Percentiles rank a stretch among this genome's conserved stretches.
Evolutionary conservation across 225 moss, liverwort and hornwort genomes (phyloP).

Genomic region (Takakia lepidozioides): DNA sequence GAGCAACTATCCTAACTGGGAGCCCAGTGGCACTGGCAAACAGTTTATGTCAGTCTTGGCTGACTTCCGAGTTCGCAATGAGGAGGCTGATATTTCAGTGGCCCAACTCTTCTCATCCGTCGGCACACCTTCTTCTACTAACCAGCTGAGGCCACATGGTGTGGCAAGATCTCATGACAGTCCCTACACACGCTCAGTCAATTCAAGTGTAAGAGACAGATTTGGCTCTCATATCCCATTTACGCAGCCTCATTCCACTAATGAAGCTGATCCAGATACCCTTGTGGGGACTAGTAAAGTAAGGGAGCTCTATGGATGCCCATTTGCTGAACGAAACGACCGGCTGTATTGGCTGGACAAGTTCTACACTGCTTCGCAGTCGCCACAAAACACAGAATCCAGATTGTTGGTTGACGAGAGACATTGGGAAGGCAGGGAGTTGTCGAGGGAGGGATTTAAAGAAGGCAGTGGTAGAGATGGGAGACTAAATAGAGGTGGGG

Average conservation of each 20-base stretch:
- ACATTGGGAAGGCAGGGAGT: slow-evolving; percentile 26
- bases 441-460: slow-evolving; percentile 11
- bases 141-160: slow-evolving; percentile 46
- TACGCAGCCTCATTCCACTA: slow-evolving; percentile 34
- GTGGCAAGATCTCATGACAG: slow-evolving; percentile 41
- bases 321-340: slow-evolving; percentile 31
- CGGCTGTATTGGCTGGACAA: slow-evolving; percentile 85
- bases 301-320: slow-evolving; percentile 19
- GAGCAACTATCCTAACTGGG: slow-evolving; percentile 96
- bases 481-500: slow-evolving; percentile 19
- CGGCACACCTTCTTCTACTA: slow-evolving; percentile 23
- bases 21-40: slow-evolving; percentile 92
- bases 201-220: slow-evolving; percentile 48
- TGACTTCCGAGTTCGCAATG: slow-evolving; percentile 67
- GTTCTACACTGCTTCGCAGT: slow-evolving; percentile 85
- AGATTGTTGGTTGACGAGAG: slow-evolving; percentile 41
- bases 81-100: slow-evolving; percentile 51
- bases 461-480: slow-evolving; percentile 26
- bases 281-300: slow-evolving; percentile 2
- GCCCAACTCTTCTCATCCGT: slow-evolving; percentile 60
- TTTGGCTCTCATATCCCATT: slow-evolving; percentile 50
- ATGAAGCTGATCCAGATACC: slow-evolving; percentile 11
- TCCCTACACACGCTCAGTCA: slow-evolving; percentile 41
- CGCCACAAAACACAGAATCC: slow-evolving; percentile 57
- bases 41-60: slow-evolving; percentile 69